A percentile compares a stretch with the other conserved stretches of the same genome.
These are phyloP conservation scores for Yamadazyma membranifaciens DNA, from an alignment of 1,139 yeast genomes.

Conservation along the genomic window DNA sequence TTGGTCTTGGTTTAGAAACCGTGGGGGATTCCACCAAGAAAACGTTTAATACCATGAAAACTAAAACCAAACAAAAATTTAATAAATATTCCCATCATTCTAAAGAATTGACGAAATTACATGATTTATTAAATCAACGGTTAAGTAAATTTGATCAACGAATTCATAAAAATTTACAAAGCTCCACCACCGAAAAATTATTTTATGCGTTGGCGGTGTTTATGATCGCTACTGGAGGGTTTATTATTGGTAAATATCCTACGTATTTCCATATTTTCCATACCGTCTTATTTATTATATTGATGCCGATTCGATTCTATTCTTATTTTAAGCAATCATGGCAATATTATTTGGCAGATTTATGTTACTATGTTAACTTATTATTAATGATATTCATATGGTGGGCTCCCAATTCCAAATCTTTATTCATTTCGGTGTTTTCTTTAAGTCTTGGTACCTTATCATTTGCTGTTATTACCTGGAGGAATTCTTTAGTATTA, in stretches of 20 bases:
- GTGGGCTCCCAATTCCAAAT: conserved; percentile 72
- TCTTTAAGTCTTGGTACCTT: conserved; percentile 87
- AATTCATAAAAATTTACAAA: conserved; percentile 46
- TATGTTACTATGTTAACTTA: conserved; percentile 87
- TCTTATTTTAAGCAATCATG: conserved; percentile 76
- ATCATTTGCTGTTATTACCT: conserved; percentile 91
- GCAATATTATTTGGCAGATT: conserved; percentile 88
- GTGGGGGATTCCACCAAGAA: conserved; percentile 37
- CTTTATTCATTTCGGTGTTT: conserved; percentile 77
- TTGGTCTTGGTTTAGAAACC: conserved; percentile 40
- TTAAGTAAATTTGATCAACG: conserved; percentile 60
- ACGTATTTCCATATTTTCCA: conserved; percentile 74
- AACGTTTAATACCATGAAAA: conserved; percentile 35
- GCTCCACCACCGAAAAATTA: conserved; percentile 73
- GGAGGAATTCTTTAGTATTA: conserved; percentile 91
- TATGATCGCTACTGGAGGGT: conserved; percentile 69
- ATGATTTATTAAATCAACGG: conserved; percentile 32
- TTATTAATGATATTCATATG: conserved; percentile 72
- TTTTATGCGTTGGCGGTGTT: conserved; percentile 77
- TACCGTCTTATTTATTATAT: conserved; percentile 54
- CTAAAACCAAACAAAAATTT: conserved; percentile 33
- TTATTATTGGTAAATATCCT: conserved; percentile 77
- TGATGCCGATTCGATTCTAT: conserved; percentile 85
- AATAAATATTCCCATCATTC: conserved; percentile 20
- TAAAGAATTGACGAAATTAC: conserved; percentile 28